These are phyloP conservation scores for Pneumocystis carinii DNA, from an alignment of 1,139 yeast genomes.

Conservation along the genomic window DNA sequence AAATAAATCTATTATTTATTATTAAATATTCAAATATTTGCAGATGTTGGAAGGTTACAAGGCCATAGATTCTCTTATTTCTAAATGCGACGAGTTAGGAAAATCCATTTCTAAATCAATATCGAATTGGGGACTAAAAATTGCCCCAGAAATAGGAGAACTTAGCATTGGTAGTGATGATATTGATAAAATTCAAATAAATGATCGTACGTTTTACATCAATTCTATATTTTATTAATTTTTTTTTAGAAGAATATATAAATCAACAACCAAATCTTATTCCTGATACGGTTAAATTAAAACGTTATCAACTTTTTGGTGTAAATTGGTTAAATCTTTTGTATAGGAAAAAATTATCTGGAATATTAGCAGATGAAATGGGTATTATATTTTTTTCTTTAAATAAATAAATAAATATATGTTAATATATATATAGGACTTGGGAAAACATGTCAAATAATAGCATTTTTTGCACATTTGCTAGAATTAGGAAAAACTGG, in stretches of 20 bases:
- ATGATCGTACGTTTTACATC: slow-evolving; percentile 33
- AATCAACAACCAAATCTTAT: slow-evolving; percentile 18
- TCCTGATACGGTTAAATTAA: slow-evolving; percentile 12
- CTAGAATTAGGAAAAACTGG: slow-evolving; percentile 48
- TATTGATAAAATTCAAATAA: neutral
- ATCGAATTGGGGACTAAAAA: slow-evolving; percentile 70
- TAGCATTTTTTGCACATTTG: slow-evolving; percentile 76
- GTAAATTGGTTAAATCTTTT: slow-evolving; percentile 79
- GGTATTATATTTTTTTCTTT: slow-evolving; percentile 29
- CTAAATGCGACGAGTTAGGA: slow-evolving; percentile 70
- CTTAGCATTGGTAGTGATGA: slow-evolving; percentile 18
- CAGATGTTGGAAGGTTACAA: slow-evolving; percentile 67
- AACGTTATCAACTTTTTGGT: slow-evolving; percentile 42
- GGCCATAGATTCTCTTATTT: slow-evolving; percentile 82
- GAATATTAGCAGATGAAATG: slow-evolving; percentile 96
- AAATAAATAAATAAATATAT: neutral
- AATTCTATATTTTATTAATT: neutral
- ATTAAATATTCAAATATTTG: slow-evolving; percentile 34
- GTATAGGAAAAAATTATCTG: slow-evolving; percentile 63
- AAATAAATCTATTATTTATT: neutral
- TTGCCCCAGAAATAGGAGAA: slow-evolving; percentile 42
- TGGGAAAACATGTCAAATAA: slow-evolving; percentile 92
- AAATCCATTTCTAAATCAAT: slow-evolving; percentile 55
- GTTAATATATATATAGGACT: slow-evolving; percentile 22
- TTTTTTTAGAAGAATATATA: slow-evolving; percentile 24